Evolutionary conservation across 208 protist species (phyloP).

Genomic region (Wallacemonas sp.): DNA sequence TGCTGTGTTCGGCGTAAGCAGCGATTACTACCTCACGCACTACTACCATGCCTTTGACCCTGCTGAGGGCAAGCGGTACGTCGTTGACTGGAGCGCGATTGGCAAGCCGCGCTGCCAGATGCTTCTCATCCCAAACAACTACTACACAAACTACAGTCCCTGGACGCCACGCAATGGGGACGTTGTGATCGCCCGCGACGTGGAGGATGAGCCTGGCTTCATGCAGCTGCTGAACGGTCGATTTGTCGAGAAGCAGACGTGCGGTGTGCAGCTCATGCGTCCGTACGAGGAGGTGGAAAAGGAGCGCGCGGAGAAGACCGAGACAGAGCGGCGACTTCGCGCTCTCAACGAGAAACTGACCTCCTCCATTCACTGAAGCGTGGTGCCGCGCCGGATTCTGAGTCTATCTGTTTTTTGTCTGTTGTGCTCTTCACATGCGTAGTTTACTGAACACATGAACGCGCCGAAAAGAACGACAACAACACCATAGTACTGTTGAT

Average conservation of each 20-base stretch:
- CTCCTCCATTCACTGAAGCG: neutral
- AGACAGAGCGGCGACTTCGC: neutral
- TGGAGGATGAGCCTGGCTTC: slow-evolving; percentile 67
- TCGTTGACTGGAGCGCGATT: slow-evolving; percentile 83
- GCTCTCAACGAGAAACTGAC: neutral
- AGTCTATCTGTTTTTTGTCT: neutral
- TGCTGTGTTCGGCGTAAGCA: slow-evolving; percentile 56
- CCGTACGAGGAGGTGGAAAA: slow-evolving; percentile 58
- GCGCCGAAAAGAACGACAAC: too few relatives aligned
- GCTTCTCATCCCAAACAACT: slow-evolving; percentile 73
- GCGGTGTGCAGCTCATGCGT: slow-evolving; percentile 62
- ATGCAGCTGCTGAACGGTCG: slow-evolving; percentile 82
- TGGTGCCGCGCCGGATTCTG: neutral
- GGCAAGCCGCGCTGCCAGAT: slow-evolving; percentile 68
- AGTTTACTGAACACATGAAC: too few relatives aligned
- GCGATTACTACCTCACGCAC: slow-evolving; percentile 87
- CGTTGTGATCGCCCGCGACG: slow-evolving; percentile 70
- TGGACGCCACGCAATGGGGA: slow-evolving; percentile 86
- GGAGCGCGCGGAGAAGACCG: slow-evolving; percentile 19
- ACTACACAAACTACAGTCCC: slow-evolving; percentile 84
- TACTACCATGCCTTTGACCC: slow-evolving; percentile 80
- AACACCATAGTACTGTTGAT: too few relatives aligned
- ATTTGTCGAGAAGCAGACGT: slow-evolving; percentile 83
- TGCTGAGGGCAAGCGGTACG: slow-evolving; percentile 52
- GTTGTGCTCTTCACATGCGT: too few relatives aligned